Evolutionary conservation across 192 early-diverging fungal species (phyloP), one percentile per base, ranked within the genome.

Genomic region (Rhizophagus sp.): DNA sequence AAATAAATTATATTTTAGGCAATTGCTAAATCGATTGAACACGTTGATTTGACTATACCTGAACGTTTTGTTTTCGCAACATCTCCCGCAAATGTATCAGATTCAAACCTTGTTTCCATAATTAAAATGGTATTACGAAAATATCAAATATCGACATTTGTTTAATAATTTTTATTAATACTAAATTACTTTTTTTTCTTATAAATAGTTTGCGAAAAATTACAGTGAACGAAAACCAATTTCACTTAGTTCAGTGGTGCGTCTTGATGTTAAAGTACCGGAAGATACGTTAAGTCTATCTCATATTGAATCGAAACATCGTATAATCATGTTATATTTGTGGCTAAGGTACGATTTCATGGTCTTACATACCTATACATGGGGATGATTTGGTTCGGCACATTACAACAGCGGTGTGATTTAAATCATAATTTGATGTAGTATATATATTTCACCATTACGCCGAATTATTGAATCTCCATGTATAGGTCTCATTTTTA

Each of bases 281-380:
- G 75, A 71, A 15, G 39, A 47, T 9, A 41, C 52, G n/a, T 27
- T 8, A 62, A 0, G 11, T 27, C 30, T 33, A 30, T 30, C 34
- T 41, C n/a, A 61, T 17, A 30, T 97, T 3, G 97, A 99, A 84
- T 83, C 79, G n/a, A 78, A 81, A 69, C 97, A 99, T 83, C 88
- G 91, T 63, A 78, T 86, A 1, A 91, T 97, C 33, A 94, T 95
- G 80, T 70, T 96, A 27, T 99, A 97, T 78, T 86, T 96, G 75
- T 99, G 97, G 97, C 84, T 99, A 78, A 84, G 88, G 86, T 92
- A 91, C 44, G 44, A 47, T 47, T 62, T 61, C 30, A 22, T 36
- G 34, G 34, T 36, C 3, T 36, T 36, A 41, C 6, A 5, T 41
- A 41, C 5, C 39, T 41, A 36, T 36, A 41, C 39, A 41, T 41